Conservation (phyloP, 345 rosid genomes). For the Gossypioides kirkii region DNA sequence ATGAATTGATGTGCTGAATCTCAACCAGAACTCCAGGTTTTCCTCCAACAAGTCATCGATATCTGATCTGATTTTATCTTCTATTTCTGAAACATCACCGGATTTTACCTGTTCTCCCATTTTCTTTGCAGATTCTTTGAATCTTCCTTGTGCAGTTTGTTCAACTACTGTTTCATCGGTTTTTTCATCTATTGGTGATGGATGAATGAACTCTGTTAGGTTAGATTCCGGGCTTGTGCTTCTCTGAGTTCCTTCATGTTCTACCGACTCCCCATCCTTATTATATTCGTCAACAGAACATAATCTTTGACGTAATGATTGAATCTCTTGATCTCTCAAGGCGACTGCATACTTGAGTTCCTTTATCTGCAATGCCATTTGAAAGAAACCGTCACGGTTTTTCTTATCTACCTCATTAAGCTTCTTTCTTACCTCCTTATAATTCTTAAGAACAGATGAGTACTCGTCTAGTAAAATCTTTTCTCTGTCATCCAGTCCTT, state of each 20-base stretch:
- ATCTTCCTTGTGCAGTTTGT: constrained; percentile 14
- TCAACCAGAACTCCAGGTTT: constrained; percentile 90
- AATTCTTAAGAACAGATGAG: constrained; percentile 49
- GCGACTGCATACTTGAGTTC: constrained; percentile 55
- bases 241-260: constrained; percentile 31
- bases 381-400: constrained; percentile 61
- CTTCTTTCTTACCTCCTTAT: constrained; percentile 69
- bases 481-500: constrained; percentile 68
- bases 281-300: constrained; percentile 19
- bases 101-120: constrained; percentile 15
- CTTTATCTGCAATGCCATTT: constrained; percentile 66
- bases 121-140: constrained; percentile 24
- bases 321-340: constrained; percentile 61
- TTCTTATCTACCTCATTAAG: constrained; percentile 71
- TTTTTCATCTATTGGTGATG: constrained; percentile 19
- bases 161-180: constrained; percentile 12
- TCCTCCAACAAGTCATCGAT: constrained; percentile 79
- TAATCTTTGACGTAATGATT: constrained; percentile 35
- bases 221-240: constrained; percentile 29
- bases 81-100: constrained; percentile 30
- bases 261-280: constrained; percentile 13
- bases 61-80: constrained; percentile 60
- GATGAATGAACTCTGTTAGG: constrained; percentile 25
- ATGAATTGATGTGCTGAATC: constrained; percentile 77
- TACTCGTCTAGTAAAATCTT: constrained; percentile 65